A percentile compares a stretch with the other conserved stretches of the same genome.
phyloP scores from a whole-genome alignment of 768 basidiomycete species.

The Termitomyces sp. region DNA sequence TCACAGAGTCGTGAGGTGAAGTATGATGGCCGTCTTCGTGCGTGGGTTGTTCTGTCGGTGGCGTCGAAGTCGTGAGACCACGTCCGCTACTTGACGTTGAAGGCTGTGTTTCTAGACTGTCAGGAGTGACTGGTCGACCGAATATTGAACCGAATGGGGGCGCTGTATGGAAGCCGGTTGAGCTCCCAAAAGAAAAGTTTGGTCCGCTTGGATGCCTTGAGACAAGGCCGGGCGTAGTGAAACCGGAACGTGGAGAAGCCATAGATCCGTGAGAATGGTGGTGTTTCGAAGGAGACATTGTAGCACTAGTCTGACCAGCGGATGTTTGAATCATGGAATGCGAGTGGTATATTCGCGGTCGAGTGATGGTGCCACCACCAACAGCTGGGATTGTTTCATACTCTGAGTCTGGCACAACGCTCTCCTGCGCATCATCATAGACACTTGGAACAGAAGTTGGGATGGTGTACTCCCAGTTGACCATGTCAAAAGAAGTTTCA shows the following conservation, averaged over 20 bases:
- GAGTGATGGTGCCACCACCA: slow-evolving; percentile 83
- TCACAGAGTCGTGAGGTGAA: slow-evolving; percentile 13
- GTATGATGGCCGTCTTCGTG: slow-evolving; percentile 19
- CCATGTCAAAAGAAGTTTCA: slow-evolving; percentile 53
- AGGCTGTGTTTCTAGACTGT: slow-evolving; percentile 47
- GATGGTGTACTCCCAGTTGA: slow-evolving; percentile 67
- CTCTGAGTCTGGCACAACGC: slow-evolving; percentile 39
- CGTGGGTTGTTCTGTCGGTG: slow-evolving; percentile 33
- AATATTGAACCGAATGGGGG: slow-evolving; percentile 18
- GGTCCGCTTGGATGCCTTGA: slow-evolving; percentile 22
- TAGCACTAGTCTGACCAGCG: slow-evolving; percentile 18
- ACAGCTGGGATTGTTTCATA: slow-evolving; percentile 91
- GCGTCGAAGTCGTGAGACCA: slow-evolving; percentile 43
- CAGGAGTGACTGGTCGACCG: slow-evolving; percentile 43
- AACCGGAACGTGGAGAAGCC: slow-evolving; percentile 19
- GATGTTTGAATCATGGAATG: slow-evolving; percentile 71
- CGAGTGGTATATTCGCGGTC: slow-evolving; percentile 81
- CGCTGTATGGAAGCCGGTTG: slow-evolving; percentile 16
- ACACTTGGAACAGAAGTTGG: slow-evolving; percentile 46
- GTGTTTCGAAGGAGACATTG: slow-evolving; percentile 18
- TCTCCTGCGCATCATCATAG: slow-evolving; percentile 34
- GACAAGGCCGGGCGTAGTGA: slow-evolving; percentile 23
- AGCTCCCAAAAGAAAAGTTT: slow-evolving; percentile 24
- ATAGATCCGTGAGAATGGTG: slow-evolving; percentile 14
- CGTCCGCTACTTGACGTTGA: slow-evolving; percentile 47